Evolutionary conservation across 345 rosid genomes (phyloP), one percentile per base, ranked within the genome.

Genomic region (Raphanus sativus): DNA sequence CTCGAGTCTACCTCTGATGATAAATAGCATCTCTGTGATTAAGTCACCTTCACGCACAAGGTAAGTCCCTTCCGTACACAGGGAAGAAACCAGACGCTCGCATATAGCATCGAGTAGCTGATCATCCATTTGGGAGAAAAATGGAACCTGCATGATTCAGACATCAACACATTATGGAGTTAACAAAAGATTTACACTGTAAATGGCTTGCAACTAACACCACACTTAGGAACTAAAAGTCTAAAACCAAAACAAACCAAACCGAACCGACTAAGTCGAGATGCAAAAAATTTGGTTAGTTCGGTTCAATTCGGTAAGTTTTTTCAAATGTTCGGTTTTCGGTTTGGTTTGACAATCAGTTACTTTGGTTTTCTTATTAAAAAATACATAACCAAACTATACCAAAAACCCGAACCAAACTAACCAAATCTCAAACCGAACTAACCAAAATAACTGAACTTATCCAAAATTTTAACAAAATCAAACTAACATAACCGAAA

Each of bases 51-150:
- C 98, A 28, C 98, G 91, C 17, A 92, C 99, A 74, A 95, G 84
- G 82, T 85, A 87, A 38, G 94, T 92, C 67, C 87, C 88, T 78
- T 90, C 87, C 0, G 94, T 95, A 75, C 89, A 88, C 81, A 95
- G 84, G 38, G 88, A 92, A 15, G 98, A 95, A 11, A 87, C 92
- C 15, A 79, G 55, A 15, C 92, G 96, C 81, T 95, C 99, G 7
- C 99, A 95, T 74, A 92, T 95, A 28, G 97, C 99, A 77, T 95
- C 98, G 0, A 92, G 94, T 16, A 95, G 88, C 71, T 91, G 98
- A 82, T 89, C 94, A 81, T 95, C 99, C 99, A 95, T 92, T 71
- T 92, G 98, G 1, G 97, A 85, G 88, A 95, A 95, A 75, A 95
- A 92, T 13, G 93, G 94, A 12, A 95, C 98, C 97, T 95, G 81